Percentiles rank a stretch among this genome's conserved stretches.
These are phyloP conservation scores for Zanthoxylum bungeanum DNA, from an alignment of 345 rosid genomes.

Conservation along the genomic window DNA sequence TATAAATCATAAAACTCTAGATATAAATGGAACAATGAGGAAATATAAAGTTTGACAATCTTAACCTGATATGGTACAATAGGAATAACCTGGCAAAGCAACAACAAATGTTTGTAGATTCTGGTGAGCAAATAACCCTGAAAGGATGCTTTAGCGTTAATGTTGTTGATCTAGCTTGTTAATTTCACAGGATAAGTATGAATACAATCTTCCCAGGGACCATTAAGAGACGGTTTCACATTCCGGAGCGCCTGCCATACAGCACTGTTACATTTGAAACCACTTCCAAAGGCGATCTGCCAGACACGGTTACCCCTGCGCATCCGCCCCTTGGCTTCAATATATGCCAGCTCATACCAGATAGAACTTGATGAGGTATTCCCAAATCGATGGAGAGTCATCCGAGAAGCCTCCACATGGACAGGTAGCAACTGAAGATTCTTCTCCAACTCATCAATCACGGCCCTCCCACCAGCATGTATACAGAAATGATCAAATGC, in stretches of 20 bases:
- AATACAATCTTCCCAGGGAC: constrained; percentile 43
- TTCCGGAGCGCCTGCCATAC: constrained; percentile 39
- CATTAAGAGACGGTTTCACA: constrained; percentile 31
- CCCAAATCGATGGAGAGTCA: constrained; percentile 59
- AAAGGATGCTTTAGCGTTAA: not conserved
- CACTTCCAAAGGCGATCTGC: constrained; percentile 62
- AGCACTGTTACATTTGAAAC: constrained; percentile 53
- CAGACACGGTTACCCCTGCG: constrained; percentile 39
- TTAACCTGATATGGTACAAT: not conserved
- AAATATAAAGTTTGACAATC: not conserved
- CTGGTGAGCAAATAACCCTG: not conserved
- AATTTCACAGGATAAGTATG: constrained; percentile 40
- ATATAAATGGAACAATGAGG: not conserved
- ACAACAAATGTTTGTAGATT: not conserved
- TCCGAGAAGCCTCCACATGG: constrained; percentile 54
- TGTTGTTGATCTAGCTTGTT: constrained; percentile 15
- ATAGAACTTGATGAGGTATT: constrained; percentile 62
- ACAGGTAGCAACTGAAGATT: constrained; percentile 47
- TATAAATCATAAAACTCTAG: not conserved
- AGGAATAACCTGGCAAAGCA: not conserved
- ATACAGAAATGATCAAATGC: constrained; percentile 59
- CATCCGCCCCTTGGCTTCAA: constrained; percentile 50
- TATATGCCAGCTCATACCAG: constrained; percentile 53
- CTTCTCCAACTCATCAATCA: constrained; percentile 61
- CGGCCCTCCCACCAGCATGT: constrained; percentile 59